Evolutionary conservation across 352 stramenopile species (phyloP), one percentile per base, ranked within the genome.

Genomic region (Pythium folliculosum): DNA sequence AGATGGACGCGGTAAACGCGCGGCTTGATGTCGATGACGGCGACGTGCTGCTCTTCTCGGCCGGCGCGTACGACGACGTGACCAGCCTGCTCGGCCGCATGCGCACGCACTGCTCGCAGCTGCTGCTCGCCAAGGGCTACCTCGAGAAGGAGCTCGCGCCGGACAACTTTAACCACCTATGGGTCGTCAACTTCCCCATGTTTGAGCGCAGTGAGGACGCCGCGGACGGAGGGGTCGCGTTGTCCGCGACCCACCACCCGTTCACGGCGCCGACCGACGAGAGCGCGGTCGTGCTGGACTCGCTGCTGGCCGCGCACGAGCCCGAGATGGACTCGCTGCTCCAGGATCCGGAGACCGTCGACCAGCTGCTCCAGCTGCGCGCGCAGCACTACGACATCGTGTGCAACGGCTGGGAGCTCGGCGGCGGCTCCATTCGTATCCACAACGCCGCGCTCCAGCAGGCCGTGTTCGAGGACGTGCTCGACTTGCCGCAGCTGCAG

Each of bases 301-400:
- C 84, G 48, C 79, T 91, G 54, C 65, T 91, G 21, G 51, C 50
- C 5, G 6, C 60, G 12, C 35, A 25, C 21, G 49, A 47, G 4
- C 47, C 66, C 0, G 45, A 60, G 5, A 63, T 59, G 22, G 78
- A 78, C 25, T 76, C 71, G 17, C 71, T 90, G 27, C 65, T 90
- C 30, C 65, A 84, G 44, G 74, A 94, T 56, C 73, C 77, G 0
- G 75, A 78, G 60, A 74, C 73, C 13, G 77, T 84, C 16, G 73
- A 89, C 19, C 76, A 86, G 63, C 66, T 94, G 47, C 62, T 92
- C 43, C 59, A 72, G 23, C 66, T 94, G n/a, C 86, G 78, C 4
- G 88, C 81, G 0, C 86, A 95, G 73, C 82, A 93, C 78, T 96
- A 93, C 60, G 90, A 97, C 57, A 80, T 97, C 27, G 90, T 96